Percentiles rank a stretch among this genome's conserved stretches.
These are phyloP conservation scores for Chlorella sp. DNA, from an alignment of 139 green algal species.

Conservation along the genomic window DNA sequence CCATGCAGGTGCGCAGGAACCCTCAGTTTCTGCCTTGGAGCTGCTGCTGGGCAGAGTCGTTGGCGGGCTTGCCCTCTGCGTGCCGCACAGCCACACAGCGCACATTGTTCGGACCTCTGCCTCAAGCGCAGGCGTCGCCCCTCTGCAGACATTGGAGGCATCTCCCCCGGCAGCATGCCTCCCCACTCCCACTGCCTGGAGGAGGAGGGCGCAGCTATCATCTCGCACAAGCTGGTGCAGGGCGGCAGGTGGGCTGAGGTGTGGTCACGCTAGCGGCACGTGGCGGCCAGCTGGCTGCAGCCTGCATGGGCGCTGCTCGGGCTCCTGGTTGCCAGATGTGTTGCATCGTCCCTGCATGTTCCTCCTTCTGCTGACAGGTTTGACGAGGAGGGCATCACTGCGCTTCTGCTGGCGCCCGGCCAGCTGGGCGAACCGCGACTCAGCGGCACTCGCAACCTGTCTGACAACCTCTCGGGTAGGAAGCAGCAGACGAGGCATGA, in stretches of 20 bases:
- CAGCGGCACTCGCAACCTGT: conserved; percentile 82
- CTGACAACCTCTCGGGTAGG: conserved; percentile 94
- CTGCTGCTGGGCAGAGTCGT: too few species aligned
- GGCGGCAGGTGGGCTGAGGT: conserved; percentile 38
- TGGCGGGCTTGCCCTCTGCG: too few species aligned
- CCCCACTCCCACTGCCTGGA: conserved; percentile 77
- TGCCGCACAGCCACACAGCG: too few species aligned
- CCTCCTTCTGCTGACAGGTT: not conserved
- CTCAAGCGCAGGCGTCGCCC: too few species aligned
- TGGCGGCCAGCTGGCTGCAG: too few species aligned
- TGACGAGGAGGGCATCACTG: conserved; percentile 86
- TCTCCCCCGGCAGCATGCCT: conserved; percentile 94
- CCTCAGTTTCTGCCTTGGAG: too few species aligned
- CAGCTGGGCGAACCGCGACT: conserved; percentile 53
- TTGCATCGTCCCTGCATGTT: not conserved
- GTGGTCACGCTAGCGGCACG: too few species aligned
- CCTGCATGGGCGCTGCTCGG: too few species aligned
- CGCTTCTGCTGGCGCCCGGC: conserved; percentile 80
- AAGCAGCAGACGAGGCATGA: too few species aligned
- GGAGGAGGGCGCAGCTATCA: conserved; percentile 94
- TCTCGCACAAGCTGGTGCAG: conserved; percentile 92
- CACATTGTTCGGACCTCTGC: too few species aligned
- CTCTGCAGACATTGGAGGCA: conserved; percentile 85
- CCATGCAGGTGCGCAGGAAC: conserved; percentile 59
- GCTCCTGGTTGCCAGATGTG: too few species aligned